Base-by-base conservation (phyloP, 177 flowering plant genomes). In the Vitis hybrid region DNA sequence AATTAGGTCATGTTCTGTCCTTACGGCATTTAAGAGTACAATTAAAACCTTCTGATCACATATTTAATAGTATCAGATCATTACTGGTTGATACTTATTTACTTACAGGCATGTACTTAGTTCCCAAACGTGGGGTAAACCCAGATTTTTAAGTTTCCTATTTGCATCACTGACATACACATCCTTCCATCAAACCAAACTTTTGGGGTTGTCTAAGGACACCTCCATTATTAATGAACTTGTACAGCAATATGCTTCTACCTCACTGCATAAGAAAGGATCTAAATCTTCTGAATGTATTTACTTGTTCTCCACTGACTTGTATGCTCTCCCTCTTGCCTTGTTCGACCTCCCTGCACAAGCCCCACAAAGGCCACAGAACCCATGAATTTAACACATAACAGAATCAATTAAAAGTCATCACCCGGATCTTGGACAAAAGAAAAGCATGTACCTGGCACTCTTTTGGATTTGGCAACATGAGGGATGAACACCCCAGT, bases 401-500 rank as follows among this genome's bases (percentile, higher is more conserved):
- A 65, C 11, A 4, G 1, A 53, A 22, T 24, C 33, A 0, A 18
- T 15, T 51, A 19, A 14, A 15, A 3, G 44, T 17, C 3, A 7
- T 17, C 4, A 24, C 28, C 28, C 28, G 2, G n/a, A n/a, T 28
- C 53, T 24, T 2, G 11, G 3, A 11, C 12, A 15, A 57, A 38
- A 56, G 24, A 22, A 18, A 44, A 17, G 15, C 6, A 66, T 22
- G 11, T 68, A 80, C 83, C 73, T 24, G 68, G 52, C 62, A 22
- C 58, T 70, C 65, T 72, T 62, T 66, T 73, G 13, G 79, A 38
- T 2, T 68, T 74, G 54, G 57, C 64, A 33, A 72, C 60, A 3
- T 66, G 78, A 62, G 89, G 91, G 18, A 88, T 86, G 75, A 88
- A 88, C 5, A 62, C 64, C 11, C 64, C 64, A 3, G 47, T 62